A percentile compares a stretch with the other conserved stretches of the same genome.
These are phyloP conservation scores for Musa troglodytarum DNA, from an alignment of 176 grass and related monocot genomes.

Conservation along the genomic window DNA sequence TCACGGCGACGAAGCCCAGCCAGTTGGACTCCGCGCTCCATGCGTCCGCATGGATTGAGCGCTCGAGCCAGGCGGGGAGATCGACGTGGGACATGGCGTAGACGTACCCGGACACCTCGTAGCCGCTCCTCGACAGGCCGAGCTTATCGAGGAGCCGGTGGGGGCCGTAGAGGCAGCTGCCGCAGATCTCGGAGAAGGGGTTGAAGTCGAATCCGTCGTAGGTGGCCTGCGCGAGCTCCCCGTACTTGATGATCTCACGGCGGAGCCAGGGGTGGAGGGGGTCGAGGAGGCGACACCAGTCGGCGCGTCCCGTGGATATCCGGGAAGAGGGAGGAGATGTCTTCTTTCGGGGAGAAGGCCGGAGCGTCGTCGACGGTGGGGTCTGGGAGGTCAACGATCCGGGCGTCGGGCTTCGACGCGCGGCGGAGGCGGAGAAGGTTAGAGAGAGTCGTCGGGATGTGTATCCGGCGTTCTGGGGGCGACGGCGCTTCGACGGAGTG, in stretches of 20 bases:
- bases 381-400: background rate
- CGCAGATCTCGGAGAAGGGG: conserved; percentile 28
- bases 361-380: background rate
- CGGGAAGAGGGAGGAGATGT: conserved; percentile 18
- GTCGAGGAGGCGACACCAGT: conserved; percentile 25
- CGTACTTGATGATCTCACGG: conserved; percentile 40
- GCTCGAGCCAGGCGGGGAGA: conserved; percentile 14
- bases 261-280: conserved; percentile 29
- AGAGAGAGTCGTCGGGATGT: conserved; percentile 31
- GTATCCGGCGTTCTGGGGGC: conserved; percentile 3
- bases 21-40: conserved; percentile 28
- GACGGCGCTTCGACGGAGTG: conserved; percentile 7
- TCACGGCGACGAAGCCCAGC: conserved; percentile 33
- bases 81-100: conserved; percentile 16
- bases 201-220: conserved; percentile 41
- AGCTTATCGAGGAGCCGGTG: conserved; percentile 26
- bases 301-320: conserved; percentile 25
- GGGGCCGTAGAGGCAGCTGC: conserved; percentile 30
- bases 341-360: conserved; percentile 5
- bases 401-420: background rate
- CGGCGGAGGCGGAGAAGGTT: conserved; percentile 27
- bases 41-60: conserved; percentile 18
- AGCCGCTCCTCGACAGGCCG: conserved; percentile 13
- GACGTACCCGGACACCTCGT: conserved; percentile 18
- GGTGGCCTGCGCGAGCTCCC: conserved; percentile 34